These are phyloP conservation scores for Astrothelium subdiscretum DNA, from an alignment of 495 filamentous ascomycete species.

Conservation along the genomic window DNA sequence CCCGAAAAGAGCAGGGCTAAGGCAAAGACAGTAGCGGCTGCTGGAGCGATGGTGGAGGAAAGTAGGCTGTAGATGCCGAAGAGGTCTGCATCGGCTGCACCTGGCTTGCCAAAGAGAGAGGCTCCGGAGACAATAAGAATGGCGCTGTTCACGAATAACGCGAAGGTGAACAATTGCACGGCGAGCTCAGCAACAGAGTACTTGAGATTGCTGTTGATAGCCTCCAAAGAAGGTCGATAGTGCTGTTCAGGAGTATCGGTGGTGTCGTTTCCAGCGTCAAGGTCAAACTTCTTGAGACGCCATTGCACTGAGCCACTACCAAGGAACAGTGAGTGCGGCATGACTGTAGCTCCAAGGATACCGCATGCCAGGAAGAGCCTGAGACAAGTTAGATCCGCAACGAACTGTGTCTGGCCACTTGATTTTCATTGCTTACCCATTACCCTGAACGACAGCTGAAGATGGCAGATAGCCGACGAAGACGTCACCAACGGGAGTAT, in stretches of 20 bases:
- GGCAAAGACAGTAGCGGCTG: constrained; percentile 62
- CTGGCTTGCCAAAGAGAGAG: constrained; percentile 49
- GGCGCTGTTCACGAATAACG: constrained; percentile 81
- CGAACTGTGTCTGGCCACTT: too few species aligned
- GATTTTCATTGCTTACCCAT: constrained; percentile 4
- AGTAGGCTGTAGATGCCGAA: constrained; percentile 74
- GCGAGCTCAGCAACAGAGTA: constrained; percentile 63
- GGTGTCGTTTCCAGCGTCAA: background rate
- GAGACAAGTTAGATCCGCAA: too few species aligned
- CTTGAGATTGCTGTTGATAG: constrained; percentile 66
- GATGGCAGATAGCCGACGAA: constrained; percentile 83
- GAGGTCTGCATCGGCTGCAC: constrained; percentile 57
- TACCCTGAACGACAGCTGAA: constrained; percentile 50
- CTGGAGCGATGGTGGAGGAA: constrained; percentile 54
- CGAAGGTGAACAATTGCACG: constrained; percentile 77
- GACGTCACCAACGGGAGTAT: constrained; percentile 59
- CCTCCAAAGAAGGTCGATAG: constrained; percentile 66
- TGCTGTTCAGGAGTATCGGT: constrained; percentile 20
- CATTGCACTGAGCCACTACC: constrained; percentile 82
- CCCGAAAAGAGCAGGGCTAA: constrained; percentile 68
- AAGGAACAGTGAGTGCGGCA: constrained; percentile 85
- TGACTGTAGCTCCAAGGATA: constrained; percentile 86
- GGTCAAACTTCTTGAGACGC: constrained; percentile 69
- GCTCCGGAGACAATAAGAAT: constrained; percentile 85
- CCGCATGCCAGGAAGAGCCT: constrained; percentile 80